Evolutionary conservation across 2,329 filamentous ascomycete genomes (phyloP).

Genomic region (Colletotrichum ledebouriae): DNA sequence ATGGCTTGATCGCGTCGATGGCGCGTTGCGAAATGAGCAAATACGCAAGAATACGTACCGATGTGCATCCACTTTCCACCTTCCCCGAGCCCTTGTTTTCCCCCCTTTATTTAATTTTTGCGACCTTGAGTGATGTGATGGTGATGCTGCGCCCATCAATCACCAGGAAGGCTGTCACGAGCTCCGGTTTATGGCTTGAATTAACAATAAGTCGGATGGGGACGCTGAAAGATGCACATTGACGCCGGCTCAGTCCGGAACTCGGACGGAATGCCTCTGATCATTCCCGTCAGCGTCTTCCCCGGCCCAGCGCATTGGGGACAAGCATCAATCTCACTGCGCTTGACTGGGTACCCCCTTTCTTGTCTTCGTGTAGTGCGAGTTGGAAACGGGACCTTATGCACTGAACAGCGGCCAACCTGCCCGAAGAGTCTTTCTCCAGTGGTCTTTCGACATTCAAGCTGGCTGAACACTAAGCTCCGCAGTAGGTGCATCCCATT

Average conservation of each 20-base stretch:
- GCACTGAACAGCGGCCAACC: slow-evolving; percentile 40
- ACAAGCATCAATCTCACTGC: slow-evolving; percentile 28
- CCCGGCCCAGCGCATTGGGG: slow-evolving; percentile 29
- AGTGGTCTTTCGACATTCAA: neutral
- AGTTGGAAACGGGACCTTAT: slow-evolving; percentile 36
- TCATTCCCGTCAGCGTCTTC: slow-evolving; percentile 24
- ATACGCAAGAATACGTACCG: slow-evolving; percentile 8
- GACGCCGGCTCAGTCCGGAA: slow-evolving; percentile 4
- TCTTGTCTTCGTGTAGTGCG: slow-evolving; percentile 26
- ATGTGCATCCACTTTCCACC: slow-evolving; percentile 39
- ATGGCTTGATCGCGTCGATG: slow-evolving; percentile 22
- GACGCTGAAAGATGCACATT: slow-evolving; percentile 11
- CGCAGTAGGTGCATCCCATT: no score
- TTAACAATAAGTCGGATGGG: slow-evolving; percentile 22
- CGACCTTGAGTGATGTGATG: slow-evolving; percentile 24
- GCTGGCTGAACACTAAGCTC: no score
- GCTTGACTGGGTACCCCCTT: slow-evolving; percentile 35
- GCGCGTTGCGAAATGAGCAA: slow-evolving; percentile 14
- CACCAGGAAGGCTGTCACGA: slow-evolving; percentile 14
- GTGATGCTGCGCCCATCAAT: slow-evolving; percentile 28
- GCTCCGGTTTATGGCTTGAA: slow-evolving; percentile 29
- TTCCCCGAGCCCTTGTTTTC: slow-evolving; percentile 34
- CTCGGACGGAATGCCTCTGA: slow-evolving; percentile 24
- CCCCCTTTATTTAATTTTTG: slow-evolving; percentile 25
- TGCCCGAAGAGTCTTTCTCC: slow-evolving; percentile 14